Base-by-base conservation (phyloP, 2,329 filamentous ascomycete genomes). In the Claviceps sp. region DNA sequence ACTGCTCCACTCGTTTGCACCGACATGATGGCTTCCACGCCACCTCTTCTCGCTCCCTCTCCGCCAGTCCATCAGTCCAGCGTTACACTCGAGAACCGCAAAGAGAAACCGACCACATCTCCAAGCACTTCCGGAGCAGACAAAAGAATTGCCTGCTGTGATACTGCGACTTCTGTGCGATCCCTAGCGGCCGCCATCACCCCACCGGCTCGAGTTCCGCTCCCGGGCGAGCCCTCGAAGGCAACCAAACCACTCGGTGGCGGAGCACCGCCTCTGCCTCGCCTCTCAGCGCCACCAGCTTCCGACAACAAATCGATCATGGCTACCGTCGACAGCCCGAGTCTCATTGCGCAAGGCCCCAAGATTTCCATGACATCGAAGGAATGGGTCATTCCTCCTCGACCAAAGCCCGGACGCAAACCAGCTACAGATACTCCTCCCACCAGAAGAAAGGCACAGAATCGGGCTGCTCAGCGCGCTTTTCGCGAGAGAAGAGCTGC, bases 361-460 rank as follows among this genome's bases (percentile, higher is more conserved):
- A 76, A 75, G 62, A 66, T 73, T 50, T 79, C 75, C 50, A 80
- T 90, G 65, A 91, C 87, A 39, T 86, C 80, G 60, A 90, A 84
- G 67, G 85, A 91, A 80, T 93, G 87, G 87, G 77, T 91, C 24
- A 82, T 93, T 45, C 87, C 87, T 24, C 87, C 87, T 30, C 78
- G 87, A 55, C 87, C 87, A 47, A 91, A 90, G 74, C 91, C 93
- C 22, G 91, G 91, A 48, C 82, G 91, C 60, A 97, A 97, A 75
- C 90, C 91, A 3, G 88, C 89, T 47, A 94, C 88, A 39, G 90
- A 96, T 64, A 94, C 90, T 50, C 89, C 90, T 14, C 87, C 87
- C 1, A 95, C 89, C 44, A 95, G 95, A 72, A 82, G 93, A 58
- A 94, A 96, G 73, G 87, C 88, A 1, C 93, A 97, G 71, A 97